These are phyloP conservation scores for Rhizopogon salebrosus DNA, from an alignment of 768 basidiomycete species.

Conservation along the genomic window DNA sequence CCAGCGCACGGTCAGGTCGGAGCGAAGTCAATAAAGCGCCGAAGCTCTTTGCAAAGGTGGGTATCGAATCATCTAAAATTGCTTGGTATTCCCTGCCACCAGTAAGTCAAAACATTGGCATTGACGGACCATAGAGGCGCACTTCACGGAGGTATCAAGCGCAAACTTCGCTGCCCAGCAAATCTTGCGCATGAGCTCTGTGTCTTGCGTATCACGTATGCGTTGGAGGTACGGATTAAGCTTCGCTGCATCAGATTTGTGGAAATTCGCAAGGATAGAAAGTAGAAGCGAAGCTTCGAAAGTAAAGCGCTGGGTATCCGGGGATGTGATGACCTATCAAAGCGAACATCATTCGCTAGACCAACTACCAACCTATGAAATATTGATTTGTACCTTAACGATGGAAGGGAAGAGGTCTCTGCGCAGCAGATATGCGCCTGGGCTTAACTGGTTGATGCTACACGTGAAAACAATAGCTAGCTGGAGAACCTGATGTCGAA, in stretches of 20 bases:
- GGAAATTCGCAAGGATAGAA: conserved; percentile 64
- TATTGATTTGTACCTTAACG: conserved; percentile 29
- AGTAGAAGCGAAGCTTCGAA: conserved; percentile 59
- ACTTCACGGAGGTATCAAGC: conserved; percentile 49
- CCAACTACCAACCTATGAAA: too few species aligned
- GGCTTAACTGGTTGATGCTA: conserved; percentile 57
- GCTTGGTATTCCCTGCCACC: conserved; percentile 48
- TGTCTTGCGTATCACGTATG: conserved; percentile 43
- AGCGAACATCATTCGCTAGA: not conserved
- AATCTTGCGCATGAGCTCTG: conserved; percentile 49
- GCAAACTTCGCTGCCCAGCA: conserved; percentile 53
- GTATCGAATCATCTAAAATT: conserved; percentile 46
- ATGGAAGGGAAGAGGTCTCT: conserved; percentile 56
- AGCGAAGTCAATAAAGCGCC: conserved; percentile 48
- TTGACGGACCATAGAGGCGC: conserved; percentile 8
- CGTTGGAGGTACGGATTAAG: conserved; percentile 60
- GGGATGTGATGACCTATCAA: conserved; percentile 48
- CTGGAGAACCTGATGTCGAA: conserved; percentile 52
- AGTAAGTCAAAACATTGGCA: not conserved
- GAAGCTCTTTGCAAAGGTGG: conserved; percentile 45
- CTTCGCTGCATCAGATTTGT: conserved; percentile 66
- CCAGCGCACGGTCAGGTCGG: conserved; percentile 50
- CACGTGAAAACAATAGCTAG: conserved; percentile 55
- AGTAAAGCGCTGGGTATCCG: conserved; percentile 49
- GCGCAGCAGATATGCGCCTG: conserved; percentile 67